phyloP scores from a whole-genome alignment of 345 rosid genomes.

The Eucalyptus tenuipes region DNA sequence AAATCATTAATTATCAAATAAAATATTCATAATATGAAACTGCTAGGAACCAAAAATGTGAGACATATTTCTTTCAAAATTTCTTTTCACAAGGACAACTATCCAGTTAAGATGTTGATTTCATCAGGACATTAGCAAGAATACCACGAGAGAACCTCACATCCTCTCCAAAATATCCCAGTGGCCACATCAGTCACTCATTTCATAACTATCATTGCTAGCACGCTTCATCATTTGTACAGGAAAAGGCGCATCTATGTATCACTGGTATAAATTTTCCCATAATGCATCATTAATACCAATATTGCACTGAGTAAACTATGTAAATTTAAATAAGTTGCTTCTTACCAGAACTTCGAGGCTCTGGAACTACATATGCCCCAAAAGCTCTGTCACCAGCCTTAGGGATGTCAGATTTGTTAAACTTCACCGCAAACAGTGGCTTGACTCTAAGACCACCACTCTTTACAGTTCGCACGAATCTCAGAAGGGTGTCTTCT shows the following conservation, averaged over 20 bases:
- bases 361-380: slow-evolving; percentile 53
- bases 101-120: neutral
- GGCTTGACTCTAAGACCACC: slow-evolving; percentile 85
- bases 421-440: slow-evolving; percentile 57
- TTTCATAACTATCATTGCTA: neutral
- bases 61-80: neutral
- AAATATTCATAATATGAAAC: neutral
- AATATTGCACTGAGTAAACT: neutral
- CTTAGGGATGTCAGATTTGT: slow-evolving; percentile 61
- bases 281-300: neutral
- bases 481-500: slow-evolving; percentile 78
- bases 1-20: neutral
- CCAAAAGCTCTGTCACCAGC: slow-evolving; percentile 61
- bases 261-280: neutral
- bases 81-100: neutral
- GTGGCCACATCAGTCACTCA: neutral
- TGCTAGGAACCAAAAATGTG: neutral
- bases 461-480: slow-evolving; percentile 66
- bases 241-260: neutral
- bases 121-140: neutral
- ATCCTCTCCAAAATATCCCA: neutral
- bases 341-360: slow-evolving; percentile 58
- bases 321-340: neutral
- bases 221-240: neutral
- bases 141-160: neutral